Conservation (phyloP, 495 filamentous ascomycete species). For the Aspergillus conjunctus region DNA sequence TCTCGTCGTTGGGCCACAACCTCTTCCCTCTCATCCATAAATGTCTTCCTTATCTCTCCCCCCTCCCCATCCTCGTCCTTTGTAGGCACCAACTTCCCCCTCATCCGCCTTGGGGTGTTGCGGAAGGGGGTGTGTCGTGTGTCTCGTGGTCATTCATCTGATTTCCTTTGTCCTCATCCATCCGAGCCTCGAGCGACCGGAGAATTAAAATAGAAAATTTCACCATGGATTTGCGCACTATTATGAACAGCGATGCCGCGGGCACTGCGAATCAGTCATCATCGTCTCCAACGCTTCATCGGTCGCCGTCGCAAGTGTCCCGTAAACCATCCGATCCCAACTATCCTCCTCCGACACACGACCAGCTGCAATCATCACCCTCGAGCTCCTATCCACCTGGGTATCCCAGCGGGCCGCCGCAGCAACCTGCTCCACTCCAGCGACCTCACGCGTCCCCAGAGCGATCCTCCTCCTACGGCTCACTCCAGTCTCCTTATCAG, state of each 20-base stretch:
- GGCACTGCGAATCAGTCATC: conserved; percentile 36
- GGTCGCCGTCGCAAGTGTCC: conserved; percentile 25
- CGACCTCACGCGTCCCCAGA: conserved; percentile 45
- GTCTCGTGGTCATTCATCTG: conserved; percentile 3
- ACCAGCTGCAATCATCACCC: conserved; percentile 30
- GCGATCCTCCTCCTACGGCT: conserved; percentile 44
- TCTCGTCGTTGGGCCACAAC: background rate
- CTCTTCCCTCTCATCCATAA: conserved; percentile 10
- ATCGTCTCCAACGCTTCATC: conserved; percentile 21
- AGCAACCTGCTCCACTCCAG: conserved; percentile 48
- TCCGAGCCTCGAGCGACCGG: conserved; percentile 6
- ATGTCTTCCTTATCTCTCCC: conserved; percentile 14
- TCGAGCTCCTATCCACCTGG: conserved; percentile 30
- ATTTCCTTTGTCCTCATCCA: background rate
- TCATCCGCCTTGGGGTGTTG: conserved; percentile 14
- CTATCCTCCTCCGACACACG: conserved; percentile 34
- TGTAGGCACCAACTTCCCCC: conserved; percentile 9
- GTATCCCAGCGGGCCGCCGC: conserved; percentile 42
- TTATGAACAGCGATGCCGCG: conserved; percentile 54
- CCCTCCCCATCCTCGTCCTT: conserved; percentile 13
- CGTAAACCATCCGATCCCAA: conserved; percentile 33
- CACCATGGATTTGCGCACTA: conserved; percentile 57
- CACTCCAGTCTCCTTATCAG: conserved; percentile 50
- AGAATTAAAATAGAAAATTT: conserved; percentile 11
- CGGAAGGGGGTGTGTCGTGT: conserved; percentile 17